These are phyloP conservation scores for Lactarius evosmus DNA, from an alignment of 768 basidiomycete genomes.

Conservation along the genomic window DNA sequence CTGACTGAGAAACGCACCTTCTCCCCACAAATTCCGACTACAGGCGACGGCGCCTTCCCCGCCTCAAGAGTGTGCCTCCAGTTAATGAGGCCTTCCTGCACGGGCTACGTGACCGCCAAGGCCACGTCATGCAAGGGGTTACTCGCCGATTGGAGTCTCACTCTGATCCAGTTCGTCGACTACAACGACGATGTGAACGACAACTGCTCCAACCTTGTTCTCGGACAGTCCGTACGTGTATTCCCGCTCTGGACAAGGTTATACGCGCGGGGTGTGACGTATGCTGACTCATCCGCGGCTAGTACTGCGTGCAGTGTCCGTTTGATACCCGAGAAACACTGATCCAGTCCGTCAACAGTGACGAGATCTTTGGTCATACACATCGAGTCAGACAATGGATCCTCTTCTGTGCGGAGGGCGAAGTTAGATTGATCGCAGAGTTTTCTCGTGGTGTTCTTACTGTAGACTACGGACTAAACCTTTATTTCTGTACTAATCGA, in stretches of 20 bases:
- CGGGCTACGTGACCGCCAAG: conserved; percentile 13
- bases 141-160: not conserved
- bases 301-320: conserved; percentile 20
- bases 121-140: not conserved
- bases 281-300: not conserved
- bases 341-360: not conserved
- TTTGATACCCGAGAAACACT: not conserved
- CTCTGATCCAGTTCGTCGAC: not conserved
- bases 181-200: conserved; percentile 20
- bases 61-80: not conserved
- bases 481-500: no score
- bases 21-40: not conserved
- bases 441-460: no score
- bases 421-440: no score
- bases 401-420: no score
- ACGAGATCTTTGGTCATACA: not conserved
- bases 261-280: not conserved
- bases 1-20: no score
- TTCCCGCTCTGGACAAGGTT: not conserved
- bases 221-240: conserved; percentile 16
- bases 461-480: no score
- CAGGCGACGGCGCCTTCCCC: not conserved
- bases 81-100: conserved; percentile 7
- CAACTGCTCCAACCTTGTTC: conserved; percentile 8
- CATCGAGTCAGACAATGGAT: no score